A percentile compares a stretch with the other conserved stretches of the same genome.
These are phyloP conservation scores for Tulasnella sp. DNA, from an alignment of 768 basidiomycete genomes.

Conservation along the genomic window DNA sequence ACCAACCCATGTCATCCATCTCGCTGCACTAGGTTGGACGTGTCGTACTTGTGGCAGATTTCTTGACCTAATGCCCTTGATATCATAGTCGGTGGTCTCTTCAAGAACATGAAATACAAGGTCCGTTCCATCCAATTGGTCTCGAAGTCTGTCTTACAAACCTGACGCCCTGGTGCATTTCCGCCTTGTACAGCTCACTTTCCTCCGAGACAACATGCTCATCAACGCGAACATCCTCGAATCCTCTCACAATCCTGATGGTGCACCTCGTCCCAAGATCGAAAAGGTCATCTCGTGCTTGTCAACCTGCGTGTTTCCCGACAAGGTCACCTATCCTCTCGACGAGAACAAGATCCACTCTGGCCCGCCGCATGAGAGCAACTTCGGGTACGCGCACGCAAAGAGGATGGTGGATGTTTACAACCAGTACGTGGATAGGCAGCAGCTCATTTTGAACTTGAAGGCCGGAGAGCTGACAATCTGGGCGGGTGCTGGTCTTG, in stretches of 20 bases:
- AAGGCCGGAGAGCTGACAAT: background rate
- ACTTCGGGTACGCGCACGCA: constrained; percentile 95
- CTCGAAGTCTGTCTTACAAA: background rate
- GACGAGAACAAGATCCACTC: constrained; percentile 88
- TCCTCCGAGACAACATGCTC: constrained; percentile 87
- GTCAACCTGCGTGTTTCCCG: constrained; percentile 96
- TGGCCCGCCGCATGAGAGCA: constrained; percentile 87
- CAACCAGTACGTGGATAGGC: constrained; percentile 63
- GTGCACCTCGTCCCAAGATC: constrained; percentile 34
- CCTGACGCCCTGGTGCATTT: background rate
- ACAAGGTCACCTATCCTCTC: constrained; percentile 87
- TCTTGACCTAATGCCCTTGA: background rate
- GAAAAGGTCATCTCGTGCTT: constrained; percentile 88
- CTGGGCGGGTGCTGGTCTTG: background rate
- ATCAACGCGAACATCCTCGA: constrained; percentile 95
- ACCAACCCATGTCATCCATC: constrained; percentile 93
- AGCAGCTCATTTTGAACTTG: background rate
- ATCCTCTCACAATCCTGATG: constrained; percentile 31
- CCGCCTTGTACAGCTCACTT: constrained; percentile 52
- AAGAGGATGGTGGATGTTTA: constrained; percentile 94
- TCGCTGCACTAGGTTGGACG: constrained; percentile 75
- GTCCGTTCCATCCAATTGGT: constrained; percentile 32
- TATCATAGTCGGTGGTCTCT: constrained; percentile 76
- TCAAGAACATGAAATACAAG: constrained; percentile 94
- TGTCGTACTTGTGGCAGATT: background rate